Conservation (phyloP, 257 asterid genomes). For the Catharanthus roseus region DNA sequence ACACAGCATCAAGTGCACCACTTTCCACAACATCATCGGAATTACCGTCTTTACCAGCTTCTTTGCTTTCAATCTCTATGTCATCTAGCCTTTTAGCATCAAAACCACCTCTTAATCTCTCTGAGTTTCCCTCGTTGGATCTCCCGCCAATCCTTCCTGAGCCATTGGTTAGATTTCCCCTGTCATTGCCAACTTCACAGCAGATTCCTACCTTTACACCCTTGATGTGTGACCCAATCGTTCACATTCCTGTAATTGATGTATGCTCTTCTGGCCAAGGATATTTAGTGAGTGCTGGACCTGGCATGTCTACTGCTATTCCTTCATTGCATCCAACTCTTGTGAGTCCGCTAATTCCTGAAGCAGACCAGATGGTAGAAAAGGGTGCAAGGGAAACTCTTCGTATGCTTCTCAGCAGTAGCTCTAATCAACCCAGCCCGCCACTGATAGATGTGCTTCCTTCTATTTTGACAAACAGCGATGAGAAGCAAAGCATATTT, state of each 20-base stretch:
- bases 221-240: constrained; percentile 78
- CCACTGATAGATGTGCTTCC: constrained; percentile 55
- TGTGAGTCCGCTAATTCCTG: constrained; percentile 49
- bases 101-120: constrained; percentile 35
- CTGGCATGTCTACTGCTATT: constrained; percentile 53
- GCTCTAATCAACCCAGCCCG: constrained; percentile 58
- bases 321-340: constrained; percentile 47
- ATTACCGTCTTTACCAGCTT: constrained; percentile 50
- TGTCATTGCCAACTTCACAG: constrained; percentile 46
- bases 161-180: constrained; percentile 40
- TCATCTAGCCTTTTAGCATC: constrained; percentile 41
- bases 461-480: constrained; percentile 33
- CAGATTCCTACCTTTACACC: constrained; percentile 81
- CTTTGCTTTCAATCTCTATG: constrained; percentile 46
- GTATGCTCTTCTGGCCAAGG: constrained; percentile 92
- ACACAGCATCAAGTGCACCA: constrained; percentile 17
- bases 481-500: constrained; percentile 34
- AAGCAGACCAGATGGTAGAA: constrained; percentile 55
- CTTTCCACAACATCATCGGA: constrained; percentile 44
- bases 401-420: constrained; percentile 64
- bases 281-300: constrained; percentile 77
- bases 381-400: constrained; percentile 89
- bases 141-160: constrained; percentile 69
- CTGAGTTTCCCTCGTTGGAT: constrained; percentile 46
- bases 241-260: constrained; percentile 83